Base-by-base conservation (phyloP, 441 rosid species). In the Geranium incanum region DNA sequence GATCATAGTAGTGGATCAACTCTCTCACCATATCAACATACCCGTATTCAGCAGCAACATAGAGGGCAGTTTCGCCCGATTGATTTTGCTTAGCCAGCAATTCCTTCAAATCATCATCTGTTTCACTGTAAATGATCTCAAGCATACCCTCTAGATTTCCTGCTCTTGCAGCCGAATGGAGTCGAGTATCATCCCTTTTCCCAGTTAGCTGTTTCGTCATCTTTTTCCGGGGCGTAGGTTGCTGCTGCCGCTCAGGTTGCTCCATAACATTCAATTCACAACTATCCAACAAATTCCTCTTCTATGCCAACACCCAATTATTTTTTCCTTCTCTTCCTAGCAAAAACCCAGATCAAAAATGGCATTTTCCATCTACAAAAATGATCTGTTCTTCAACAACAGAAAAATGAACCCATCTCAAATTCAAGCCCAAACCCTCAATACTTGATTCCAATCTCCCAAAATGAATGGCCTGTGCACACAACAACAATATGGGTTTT, bases 1-100 rank as follows among this genome's bases (percentile, higher is more conserved):
- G 89, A 83, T 92, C 95, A 75, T 84, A 92, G 76, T 82, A 80
- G 5, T 81, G 81, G 21, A 92, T 90, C 94, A 94, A 85, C 84
- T 85, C 93, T 69, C 84, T 83, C 13, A 90, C 89, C 74, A 92
- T 74, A 72, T 84, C 93, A 19, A 84, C 89, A 66, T 88, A 76
- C 21, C 99, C 94, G 67, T 84, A 86, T 72, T 94, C 97, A 0
- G 96, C 88, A 0, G 95, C 95, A 8, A 89, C 97, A 70, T 94
- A 94, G 11, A 94, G 90, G 36, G 90, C 93, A 2, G 97, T 90
- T 69, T 94, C 99, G 0, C 97, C 94, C 0, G 97, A 83, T 71
- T 84, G 92, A 75, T 94, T 94, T 79, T 92, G 94, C 80, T 85
- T 90, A 43, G 76, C 82, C 72, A 90, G 75, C 72, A 90, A 62